phyloP scores from a whole-genome alignment of 345 rosid species.

The Rhizophora apiculata region DNA sequence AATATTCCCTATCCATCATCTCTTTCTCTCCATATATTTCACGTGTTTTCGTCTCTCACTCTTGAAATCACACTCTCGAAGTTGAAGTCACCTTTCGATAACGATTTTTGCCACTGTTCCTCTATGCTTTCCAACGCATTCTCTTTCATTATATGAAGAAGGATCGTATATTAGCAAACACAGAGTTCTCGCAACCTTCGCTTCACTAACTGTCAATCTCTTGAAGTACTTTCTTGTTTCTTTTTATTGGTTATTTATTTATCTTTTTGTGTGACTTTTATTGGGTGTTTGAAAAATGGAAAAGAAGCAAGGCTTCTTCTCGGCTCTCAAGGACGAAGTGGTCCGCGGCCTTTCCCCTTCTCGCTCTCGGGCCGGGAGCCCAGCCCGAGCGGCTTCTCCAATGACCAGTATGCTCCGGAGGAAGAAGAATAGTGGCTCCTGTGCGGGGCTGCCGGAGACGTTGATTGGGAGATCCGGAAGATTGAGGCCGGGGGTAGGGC shows the following conservation, averaged over 20 bases:
- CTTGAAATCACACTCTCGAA: background rate
- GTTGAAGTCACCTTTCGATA: background rate
- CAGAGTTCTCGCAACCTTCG: too few species aligned
- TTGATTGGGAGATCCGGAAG: conserved; percentile 72
- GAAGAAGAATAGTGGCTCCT: conserved; percentile 34
- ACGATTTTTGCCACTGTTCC: conserved; percentile 5
- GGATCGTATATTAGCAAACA: background rate
- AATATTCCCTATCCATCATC: too few species aligned
- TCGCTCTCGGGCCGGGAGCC: conserved; percentile 77
- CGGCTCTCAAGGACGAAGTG: conserved; percentile 77
- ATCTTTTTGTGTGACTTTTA: background rate
- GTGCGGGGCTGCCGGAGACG: conserved; percentile 42
- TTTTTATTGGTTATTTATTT: background rate
- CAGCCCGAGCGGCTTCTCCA: conserved; percentile 53
- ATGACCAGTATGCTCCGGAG: conserved; percentile 46
- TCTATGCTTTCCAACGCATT: background rate
- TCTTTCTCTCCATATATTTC: background rate
- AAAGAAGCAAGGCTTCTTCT: conserved; percentile 83
- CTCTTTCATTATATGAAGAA: background rate
- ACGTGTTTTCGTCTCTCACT: too few species aligned
- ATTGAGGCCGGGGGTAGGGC: conserved; percentile 55
- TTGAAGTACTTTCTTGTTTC: background rate
- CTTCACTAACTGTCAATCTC: too few species aligned
- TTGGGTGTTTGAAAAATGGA: conserved; percentile 48
- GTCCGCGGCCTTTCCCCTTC: conserved; percentile 85